Conservation (phyloP, 331 rosid genomes). For the Acacia pycnantha region DNA sequence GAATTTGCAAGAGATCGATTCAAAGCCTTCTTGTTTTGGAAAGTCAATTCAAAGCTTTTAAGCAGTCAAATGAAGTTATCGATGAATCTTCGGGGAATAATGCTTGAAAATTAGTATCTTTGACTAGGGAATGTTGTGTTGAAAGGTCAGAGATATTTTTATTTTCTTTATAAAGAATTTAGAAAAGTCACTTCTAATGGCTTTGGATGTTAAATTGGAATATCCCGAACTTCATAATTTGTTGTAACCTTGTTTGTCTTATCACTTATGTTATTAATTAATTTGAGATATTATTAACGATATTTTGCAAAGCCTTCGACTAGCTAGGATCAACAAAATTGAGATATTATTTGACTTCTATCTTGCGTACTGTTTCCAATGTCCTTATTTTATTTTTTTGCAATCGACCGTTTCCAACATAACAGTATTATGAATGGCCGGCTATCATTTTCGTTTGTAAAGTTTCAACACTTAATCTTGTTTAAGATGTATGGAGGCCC, state of each 20-base stretch:
- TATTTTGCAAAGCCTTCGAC: background rate
- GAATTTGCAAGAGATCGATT: background rate
- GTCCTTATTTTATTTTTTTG: too few relatives aligned
- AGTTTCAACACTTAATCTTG: background rate
- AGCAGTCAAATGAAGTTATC: background rate
- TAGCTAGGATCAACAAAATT: background rate
- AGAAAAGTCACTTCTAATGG: background rate
- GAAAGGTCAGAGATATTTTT: background rate
- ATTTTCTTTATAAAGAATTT: background rate
- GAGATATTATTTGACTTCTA: too few relatives aligned
- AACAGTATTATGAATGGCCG: too few relatives aligned
- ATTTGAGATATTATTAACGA: background rate
- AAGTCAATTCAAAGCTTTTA: background rate
- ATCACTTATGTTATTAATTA: background rate
- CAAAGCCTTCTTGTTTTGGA: background rate
- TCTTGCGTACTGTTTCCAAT: background rate
- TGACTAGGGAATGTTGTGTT: constrained; percentile 1
- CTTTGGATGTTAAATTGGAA: background rate
- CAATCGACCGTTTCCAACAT: background rate
- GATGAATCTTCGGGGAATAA: background rate
- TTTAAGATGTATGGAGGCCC: background rate
- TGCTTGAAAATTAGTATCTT: background rate
- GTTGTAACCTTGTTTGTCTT: background rate
- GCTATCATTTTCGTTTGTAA: too few relatives aligned
- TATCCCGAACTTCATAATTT: background rate